These are phyloP conservation scores for Rhodofomes roseus DNA, from an alignment of 1,284 basidiomycete species.

Conservation along the genomic window DNA sequence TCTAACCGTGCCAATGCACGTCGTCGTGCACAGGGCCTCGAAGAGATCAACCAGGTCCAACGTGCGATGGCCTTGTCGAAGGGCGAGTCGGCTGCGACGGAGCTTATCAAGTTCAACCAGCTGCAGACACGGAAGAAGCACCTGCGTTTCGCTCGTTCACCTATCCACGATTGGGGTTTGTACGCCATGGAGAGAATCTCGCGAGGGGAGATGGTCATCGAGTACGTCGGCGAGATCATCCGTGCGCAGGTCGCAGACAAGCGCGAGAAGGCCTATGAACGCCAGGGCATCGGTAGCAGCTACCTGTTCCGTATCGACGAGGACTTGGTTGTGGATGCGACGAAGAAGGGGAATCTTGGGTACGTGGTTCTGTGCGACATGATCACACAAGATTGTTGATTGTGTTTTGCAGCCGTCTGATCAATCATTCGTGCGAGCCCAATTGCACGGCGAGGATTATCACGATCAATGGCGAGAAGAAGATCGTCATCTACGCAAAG, in stretches of 20 bases:
- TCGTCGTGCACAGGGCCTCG: conserved; percentile 88
- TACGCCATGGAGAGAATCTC: conserved; percentile 95
- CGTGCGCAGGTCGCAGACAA: conserved; percentile 96
- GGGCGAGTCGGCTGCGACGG: conserved; percentile 65
- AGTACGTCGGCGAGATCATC: conserved; percentile 98
- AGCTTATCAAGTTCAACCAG: conserved; percentile 96
- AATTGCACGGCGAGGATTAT: conserved; percentile 99
- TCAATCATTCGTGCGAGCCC: conserved; percentile 97
- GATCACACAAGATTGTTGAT: conserved; percentile 13
- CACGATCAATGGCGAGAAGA: conserved; percentile 96
- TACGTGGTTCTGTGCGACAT: conserved; percentile 38
- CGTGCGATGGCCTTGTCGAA: conserved; percentile 71
- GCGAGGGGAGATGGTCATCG: conserved; percentile 97
- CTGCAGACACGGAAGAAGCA: conserved; percentile 98
- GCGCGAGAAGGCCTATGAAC: conserved; percentile 94
- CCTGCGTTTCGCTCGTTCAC: conserved; percentile 90
- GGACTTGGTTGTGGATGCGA: conserved; percentile 94
- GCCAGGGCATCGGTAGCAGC: conserved; percentile 92
- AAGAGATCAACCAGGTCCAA: conserved; percentile 87
- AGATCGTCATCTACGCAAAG: conserved; percentile 99
- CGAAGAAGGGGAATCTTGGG: conserved; percentile 98
- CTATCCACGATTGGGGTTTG: conserved; percentile 98
- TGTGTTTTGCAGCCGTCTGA: conserved; percentile 64
- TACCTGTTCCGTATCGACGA: conserved; percentile 94
- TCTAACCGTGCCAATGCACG: conserved; percentile 95